Conservation (phyloP, 2,329 filamentous ascomycete species). For the Diaporthe citri region DNA sequence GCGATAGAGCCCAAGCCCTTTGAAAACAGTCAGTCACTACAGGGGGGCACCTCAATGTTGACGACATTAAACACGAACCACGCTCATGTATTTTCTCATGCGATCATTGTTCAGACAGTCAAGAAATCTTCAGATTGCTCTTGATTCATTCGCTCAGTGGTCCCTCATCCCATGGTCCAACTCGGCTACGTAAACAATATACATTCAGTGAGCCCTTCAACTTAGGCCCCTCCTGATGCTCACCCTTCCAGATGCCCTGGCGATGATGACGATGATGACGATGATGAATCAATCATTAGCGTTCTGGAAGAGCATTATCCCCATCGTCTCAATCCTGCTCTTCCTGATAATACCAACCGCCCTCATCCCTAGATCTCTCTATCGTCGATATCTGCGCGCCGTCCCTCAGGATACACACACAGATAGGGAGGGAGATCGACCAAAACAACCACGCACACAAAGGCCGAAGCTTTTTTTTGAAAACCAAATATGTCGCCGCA, state of each 20-base stretch:
- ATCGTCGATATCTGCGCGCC: background rate
- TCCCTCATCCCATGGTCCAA: background rate
- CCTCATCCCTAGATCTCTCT: background rate
- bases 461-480: slow-evolving; percentile 24
- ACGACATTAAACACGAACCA: background rate
- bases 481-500: slow-evolving; percentile 12
- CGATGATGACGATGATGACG: slow-evolving; percentile 20
- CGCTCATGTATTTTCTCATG: background rate
- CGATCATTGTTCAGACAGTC: background rate
- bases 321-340: background rate
- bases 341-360: background rate
- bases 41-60: background rate
- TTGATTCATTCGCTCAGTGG: slow-evolving; percentile 1
- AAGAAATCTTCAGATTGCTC: background rate
- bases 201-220: background rate
- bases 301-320: background rate
- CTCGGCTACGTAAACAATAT: background rate
- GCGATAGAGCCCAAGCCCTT: background rate
- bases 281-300: slow-evolving; percentile 12
- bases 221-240: background rate
- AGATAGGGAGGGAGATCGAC: background rate
- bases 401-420: background rate
- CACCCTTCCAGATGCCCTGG: background rate
- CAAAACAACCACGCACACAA: background rate
- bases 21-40: too few species aligned